Base-by-base conservation (phyloP, 83 land plant species). In the Isoetes engelmannii region DNA sequence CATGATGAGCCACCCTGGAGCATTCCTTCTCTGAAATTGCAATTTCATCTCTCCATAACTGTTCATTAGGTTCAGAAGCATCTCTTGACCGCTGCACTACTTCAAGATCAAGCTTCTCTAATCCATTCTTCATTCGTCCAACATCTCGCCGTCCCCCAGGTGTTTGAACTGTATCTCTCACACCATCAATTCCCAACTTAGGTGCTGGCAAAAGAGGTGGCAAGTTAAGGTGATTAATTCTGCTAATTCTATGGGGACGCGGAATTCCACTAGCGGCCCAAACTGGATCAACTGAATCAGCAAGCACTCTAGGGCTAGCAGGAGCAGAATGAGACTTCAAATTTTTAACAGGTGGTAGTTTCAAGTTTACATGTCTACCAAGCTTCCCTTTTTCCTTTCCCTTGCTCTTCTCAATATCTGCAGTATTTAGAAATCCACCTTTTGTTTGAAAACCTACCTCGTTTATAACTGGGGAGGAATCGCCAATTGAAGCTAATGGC, bases 21-120 rank as follows among this genome's bases (percentile, higher is more conserved):
- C 93, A 89, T 60, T 89, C 85, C 80, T 89, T 86, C 42, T 84
- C 84, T 44, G 82, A 89, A 47, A 77, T 80, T 0, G 93, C 85
- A 45, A 86, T 75, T 75, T 75, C 80, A 49, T 88, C 85, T 67
- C 53, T 80, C 76, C 64, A 75, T 17, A 65, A 71, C 66, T 65
- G 69, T 44, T 76, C 70, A 56, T 76, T 78, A 19, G 49, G 65
- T 1, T 53, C 15, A 15, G 13, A 13, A 3, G 55, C 15, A 15
- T 15, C 55, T 53, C 55, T 12, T 15, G 15, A 53, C 15, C 55
- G 55, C 55, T 53, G 55, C 55, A 12, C 55, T 53, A 12, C 55
- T 53, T 15, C 55, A 3, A 28, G 37, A 28, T 28, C 37, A 28
- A 28, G 37, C 37, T 28, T 28, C 2, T 28, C 37, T 28, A 28